Percentiles rank a stretch among this genome's conserved stretches.
phyloP scores from a whole-genome alignment of 176 grass and related monocot species.

The Phyllostachys edulis region DNA sequence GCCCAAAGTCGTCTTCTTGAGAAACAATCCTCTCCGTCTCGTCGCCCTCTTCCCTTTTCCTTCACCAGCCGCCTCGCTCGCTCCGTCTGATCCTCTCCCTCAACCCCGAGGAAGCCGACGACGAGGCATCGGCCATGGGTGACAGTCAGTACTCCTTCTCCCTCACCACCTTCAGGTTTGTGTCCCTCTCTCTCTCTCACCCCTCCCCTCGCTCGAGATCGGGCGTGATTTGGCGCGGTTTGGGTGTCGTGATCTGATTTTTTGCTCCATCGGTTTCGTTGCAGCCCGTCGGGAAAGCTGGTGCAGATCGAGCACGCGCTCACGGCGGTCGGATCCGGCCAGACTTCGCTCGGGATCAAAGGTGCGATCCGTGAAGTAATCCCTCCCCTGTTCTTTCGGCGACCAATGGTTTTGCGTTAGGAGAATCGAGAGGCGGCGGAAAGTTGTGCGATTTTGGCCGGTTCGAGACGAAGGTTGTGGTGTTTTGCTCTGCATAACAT shows the following conservation, averaged over 20 bases:
- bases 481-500: not conserved
- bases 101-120: not conserved
- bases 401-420: not conserved
- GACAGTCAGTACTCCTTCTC: constrained; percentile 98
- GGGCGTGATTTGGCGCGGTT: not conserved
- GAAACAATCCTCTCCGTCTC: constrained; percentile 36
- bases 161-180: constrained; percentile 93
- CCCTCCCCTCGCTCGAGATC: constrained; percentile 9
- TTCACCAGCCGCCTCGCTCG: constrained; percentile 12
- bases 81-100: not conserved
- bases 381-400: not conserved
- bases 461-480: not conserved
- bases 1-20: constrained; percentile 38
- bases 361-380: constrained; percentile 35
- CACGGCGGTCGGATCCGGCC: constrained; percentile 88
- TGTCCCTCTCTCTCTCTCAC: not conserved
- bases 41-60: not conserved
- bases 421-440: not conserved
- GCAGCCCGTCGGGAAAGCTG: constrained; percentile 90
- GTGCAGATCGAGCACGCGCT: constrained; percentile 98
- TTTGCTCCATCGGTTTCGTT: constrained; percentile 21
- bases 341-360: constrained; percentile 99
- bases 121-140: constrained; percentile 45
- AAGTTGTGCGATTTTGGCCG: not conserved
- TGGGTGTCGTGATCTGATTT: not conserved